phyloP scores from a whole-genome alignment of 768 basidiomycete species.

The Sarcodon aspratus region DNA sequence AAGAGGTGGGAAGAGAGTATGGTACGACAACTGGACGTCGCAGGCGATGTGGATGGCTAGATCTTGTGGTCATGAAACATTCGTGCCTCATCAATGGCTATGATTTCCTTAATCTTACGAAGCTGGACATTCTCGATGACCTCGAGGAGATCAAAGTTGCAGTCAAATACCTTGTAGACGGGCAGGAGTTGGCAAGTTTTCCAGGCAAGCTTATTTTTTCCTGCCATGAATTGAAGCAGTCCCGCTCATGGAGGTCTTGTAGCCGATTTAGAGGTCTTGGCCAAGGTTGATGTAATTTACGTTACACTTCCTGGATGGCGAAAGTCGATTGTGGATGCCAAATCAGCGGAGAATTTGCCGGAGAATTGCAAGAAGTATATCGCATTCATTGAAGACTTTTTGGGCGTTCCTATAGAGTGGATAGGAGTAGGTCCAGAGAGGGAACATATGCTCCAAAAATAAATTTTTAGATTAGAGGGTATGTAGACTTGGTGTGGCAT shows the following conservation, averaged over 20 bases:
- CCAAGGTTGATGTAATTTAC: conserved; percentile 75
- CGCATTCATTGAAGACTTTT: conserved; percentile 69
- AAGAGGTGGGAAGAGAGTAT: conserved; percentile 88
- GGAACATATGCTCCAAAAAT: conserved; percentile 55
- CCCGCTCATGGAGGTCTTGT: not conserved
- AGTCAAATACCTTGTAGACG: conserved; percentile 68
- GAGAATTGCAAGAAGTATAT: conserved; percentile 80
- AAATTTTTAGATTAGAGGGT: not conserved
- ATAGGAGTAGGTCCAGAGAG: conserved; percentile 88
- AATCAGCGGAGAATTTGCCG: conserved; percentile 65
- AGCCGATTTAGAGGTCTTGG: conserved; percentile 83
- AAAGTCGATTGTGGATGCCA: conserved; percentile 52
- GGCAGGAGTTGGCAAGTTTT: conserved; percentile 71
- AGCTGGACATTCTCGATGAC: conserved; percentile 85
- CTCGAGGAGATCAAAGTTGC: conserved; percentile 84
- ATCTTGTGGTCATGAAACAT: conserved; percentile 89
- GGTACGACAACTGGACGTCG: conserved; percentile 90
- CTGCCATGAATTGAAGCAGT: not conserved
- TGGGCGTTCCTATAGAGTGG: conserved; percentile 74
- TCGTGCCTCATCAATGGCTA: conserved; percentile 95
- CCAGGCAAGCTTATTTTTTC: conserved; percentile 47
- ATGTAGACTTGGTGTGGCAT: too few relatives aligned
- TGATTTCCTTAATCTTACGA: conserved; percentile 87
- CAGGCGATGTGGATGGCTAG: conserved; percentile 95
- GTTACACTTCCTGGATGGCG: conserved; percentile 90